Conservation (phyloP, 2,329 filamentous ascomycete genomes). For the Diplocarpon rosae region DNA sequence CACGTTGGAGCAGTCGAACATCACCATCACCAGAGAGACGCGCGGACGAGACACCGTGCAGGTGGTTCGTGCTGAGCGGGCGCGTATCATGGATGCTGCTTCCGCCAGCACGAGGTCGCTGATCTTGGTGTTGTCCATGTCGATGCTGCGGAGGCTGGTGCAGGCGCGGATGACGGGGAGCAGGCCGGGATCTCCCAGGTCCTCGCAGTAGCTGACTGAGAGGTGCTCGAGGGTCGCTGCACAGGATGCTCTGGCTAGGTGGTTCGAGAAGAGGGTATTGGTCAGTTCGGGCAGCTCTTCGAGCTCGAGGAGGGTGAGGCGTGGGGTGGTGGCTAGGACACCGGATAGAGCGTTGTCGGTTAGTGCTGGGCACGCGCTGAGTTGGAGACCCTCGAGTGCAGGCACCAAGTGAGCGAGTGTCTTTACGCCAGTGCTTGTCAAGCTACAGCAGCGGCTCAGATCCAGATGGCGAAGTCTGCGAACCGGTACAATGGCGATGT, state of each 20-base stretch:
- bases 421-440: constrained; percentile 65
- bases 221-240: constrained; percentile 63
- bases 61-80: constrained; percentile 38
- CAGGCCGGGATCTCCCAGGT: constrained; percentile 72
- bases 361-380: constrained; percentile 66
- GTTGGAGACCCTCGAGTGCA: constrained; percentile 68
- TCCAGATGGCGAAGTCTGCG: constrained; percentile 77
- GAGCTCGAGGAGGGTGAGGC: constrained; percentile 76
- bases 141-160: constrained; percentile 54
- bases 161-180: constrained; percentile 72
- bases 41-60: constrained; percentile 19
- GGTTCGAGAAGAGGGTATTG: constrained; percentile 59
- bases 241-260: constrained; percentile 68
- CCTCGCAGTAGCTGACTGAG: constrained; percentile 83
- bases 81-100: constrained; percentile 67
- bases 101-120: constrained; percentile 79
- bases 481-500: constrained; percentile 62
- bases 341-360: constrained; percentile 62
- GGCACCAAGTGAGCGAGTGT: constrained; percentile 65
- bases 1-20: constrained; percentile 86
- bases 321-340: constrained; percentile 63
- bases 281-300: constrained; percentile 75
- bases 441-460: constrained; percentile 62
- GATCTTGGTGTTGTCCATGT: constrained; percentile 89
- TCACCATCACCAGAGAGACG: constrained; percentile 59